phyloP scores from a whole-genome alignment of 805 yeast genomes.

The Schizosaccharomyces octosporus region DNA sequence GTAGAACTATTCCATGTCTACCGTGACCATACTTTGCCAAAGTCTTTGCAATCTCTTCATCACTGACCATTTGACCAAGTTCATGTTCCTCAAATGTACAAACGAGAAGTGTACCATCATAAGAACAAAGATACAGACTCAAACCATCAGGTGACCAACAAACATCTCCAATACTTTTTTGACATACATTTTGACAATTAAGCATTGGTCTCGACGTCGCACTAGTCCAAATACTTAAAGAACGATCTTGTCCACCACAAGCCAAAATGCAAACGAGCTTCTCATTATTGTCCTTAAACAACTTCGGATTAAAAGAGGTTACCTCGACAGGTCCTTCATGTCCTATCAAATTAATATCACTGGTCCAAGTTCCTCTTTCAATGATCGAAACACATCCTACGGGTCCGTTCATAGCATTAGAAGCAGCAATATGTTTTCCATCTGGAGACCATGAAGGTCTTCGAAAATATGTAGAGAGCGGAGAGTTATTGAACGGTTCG shows the following conservation, averaged over 20 bases:
- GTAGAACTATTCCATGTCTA: constrained; percentile 58
- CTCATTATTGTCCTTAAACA: constrained; percentile 8
- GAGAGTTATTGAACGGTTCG: constrained; percentile 71
- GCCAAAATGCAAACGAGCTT: constrained; percentile 50
- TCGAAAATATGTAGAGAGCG: constrained; percentile 70
- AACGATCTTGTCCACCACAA: constrained; percentile 84
- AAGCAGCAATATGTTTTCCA: constrained; percentile 46
- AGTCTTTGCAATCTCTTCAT: constrained; percentile 34
- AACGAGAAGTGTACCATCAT: constrained; percentile 62
- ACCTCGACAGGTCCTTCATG: constrained; percentile 50
- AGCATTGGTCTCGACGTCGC: constrained; percentile 48
- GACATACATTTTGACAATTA: constrained; percentile 51
- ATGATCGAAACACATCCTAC: constrained; percentile 35
- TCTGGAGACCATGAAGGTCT: constrained; percentile 52
- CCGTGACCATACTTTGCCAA: constrained; percentile 72
- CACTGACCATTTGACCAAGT: constrained; percentile 26
- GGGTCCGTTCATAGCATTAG: constrained; percentile 46
- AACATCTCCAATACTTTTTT: constrained; percentile 64
- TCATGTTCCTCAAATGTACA: constrained; percentile 32
- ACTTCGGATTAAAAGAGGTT: constrained; percentile 26
- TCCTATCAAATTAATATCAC: constrained; percentile 38
- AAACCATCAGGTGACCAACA: constrained; percentile 73
- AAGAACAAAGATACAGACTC: constrained; percentile 45
- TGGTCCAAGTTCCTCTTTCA: constrained; percentile 40
- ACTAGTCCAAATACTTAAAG: constrained; percentile 75